Base-by-base conservation (phyloP, 441 rosid species). In the Syzygium syzygioides region DNA sequence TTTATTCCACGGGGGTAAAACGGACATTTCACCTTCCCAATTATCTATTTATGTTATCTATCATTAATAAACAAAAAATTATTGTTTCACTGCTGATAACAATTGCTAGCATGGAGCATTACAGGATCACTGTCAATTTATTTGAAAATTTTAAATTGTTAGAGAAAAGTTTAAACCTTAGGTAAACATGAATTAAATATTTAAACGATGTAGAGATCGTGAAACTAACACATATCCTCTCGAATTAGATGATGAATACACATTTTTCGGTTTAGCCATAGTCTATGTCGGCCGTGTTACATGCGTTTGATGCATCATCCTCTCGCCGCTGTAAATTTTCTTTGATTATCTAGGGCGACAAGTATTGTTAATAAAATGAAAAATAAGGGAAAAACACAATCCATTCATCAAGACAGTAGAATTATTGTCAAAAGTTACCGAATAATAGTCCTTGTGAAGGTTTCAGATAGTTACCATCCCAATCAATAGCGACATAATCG, bases 251-350 rank as follows among this genome's bases (percentile, higher is more conserved):
- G 18, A 15, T 5, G 2, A 4, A 15, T 54, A 15, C 18, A 55
- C 30, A 28, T 60, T 12, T 45, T 57, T 4, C 4, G 5, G 1
- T 57, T 25, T 57, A 57, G 62, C 62, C 59, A 55, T 55, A 55
- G 9, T 7, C 13, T 25, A 57, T 23, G 14, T 2, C 3, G 14
- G 5, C 14, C 28, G 1, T 57, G 28, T 57, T 28, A 25, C 62
- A 9, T 57, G 25, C 25, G 28, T 9, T 57, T 13, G 28, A 25
- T 25, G n/a, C 62, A 25, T 57, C n/a, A 23, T 57, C 6, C 32
- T 60, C 45, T 68, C 2, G 1, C 0, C n/a, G 2, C 11, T 3
- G 4, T 15, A 13, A 60, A 7, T 64, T n/a, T 0, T 64, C 37
- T 30, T 34, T 30, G 17, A 66, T 66, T 2, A 66, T 66, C 2